These are phyloP conservation scores for Schizosaccharomyces osmophilus DNA, from an alignment of 805 yeast species.

Conservation along the genomic window DNA sequence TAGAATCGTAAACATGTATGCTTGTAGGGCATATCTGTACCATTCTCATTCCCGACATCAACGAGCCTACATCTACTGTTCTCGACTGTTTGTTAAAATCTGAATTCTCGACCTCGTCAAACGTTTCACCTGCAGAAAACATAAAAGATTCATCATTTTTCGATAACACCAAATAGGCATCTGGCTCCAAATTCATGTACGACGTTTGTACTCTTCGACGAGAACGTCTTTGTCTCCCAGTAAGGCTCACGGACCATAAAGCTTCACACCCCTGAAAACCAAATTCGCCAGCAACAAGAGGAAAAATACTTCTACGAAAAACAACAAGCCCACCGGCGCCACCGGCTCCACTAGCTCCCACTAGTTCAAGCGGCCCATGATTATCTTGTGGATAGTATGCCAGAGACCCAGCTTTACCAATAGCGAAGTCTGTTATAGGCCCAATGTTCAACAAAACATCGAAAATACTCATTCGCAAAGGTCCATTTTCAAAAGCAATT, in stretches of 20 bases:
- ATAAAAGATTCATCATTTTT: slow-evolving; percentile 18
- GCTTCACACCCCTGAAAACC: slow-evolving; percentile 44
- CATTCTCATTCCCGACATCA: slow-evolving; percentile 30
- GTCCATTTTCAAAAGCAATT: slow-evolving; percentile 13
- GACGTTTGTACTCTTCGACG: slow-evolving; percentile 5
- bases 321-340: slow-evolving; percentile 30
- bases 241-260: slow-evolving; percentile 41
- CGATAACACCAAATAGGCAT: slow-evolving; percentile 8
- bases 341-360: slow-evolving; percentile 45
- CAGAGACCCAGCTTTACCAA: slow-evolving; percentile 19
- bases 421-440: slow-evolving; percentile 42
- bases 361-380: slow-evolving; percentile 21
- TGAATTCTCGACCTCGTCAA: slow-evolving; percentile 29
- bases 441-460: slow-evolving; percentile 26
- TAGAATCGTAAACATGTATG: slow-evolving; percentile 35
- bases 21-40: slow-evolving; percentile 52
- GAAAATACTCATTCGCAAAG: not conserved
- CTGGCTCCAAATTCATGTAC: slow-evolving; percentile 5
- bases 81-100: slow-evolving; percentile 38
- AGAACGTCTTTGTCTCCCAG: slow-evolving; percentile 3
- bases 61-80: slow-evolving; percentile 43
- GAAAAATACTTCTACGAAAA: slow-evolving; percentile 44
- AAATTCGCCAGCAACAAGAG: slow-evolving; percentile 39
- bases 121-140: slow-evolving; percentile 17
- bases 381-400: not conserved